A percentile compares a stretch with the other conserved stretches of the same genome.
Conservation (phyloP, 257 asterid species). For the Jacaranda copaia region DNA sequence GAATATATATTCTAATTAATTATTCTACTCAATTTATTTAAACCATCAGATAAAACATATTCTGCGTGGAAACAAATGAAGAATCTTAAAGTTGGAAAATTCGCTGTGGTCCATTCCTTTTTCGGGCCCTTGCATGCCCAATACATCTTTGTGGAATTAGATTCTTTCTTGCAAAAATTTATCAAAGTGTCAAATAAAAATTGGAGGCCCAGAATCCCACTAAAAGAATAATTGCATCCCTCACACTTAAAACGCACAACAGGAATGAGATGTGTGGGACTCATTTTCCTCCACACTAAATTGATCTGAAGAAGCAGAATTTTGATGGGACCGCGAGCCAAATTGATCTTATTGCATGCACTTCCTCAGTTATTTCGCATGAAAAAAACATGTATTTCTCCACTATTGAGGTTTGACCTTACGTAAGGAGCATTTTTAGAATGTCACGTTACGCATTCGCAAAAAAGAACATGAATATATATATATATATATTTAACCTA, state of each 20-base stretch:
- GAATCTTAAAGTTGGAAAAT: conserved; percentile 10
- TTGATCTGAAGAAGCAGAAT: background rate
- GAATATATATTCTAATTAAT: too few species aligned
- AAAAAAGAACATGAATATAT: background rate
- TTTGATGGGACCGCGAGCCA: conserved; percentile 9
- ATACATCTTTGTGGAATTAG: conserved; percentile 27
- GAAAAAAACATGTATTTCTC: background rate
- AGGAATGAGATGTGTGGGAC: conserved; percentile 13
- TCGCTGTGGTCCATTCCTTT: conserved; percentile 15
- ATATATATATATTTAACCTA: too few species aligned
- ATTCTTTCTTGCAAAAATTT: background rate
- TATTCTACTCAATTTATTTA: background rate
- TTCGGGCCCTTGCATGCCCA: background rate
- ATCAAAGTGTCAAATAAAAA: conserved; percentile 6
- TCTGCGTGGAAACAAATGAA: background rate
- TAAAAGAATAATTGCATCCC: conserved; percentile 17
- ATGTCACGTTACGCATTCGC: background rate
- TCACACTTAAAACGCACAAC: background rate
- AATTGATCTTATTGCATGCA: background rate
- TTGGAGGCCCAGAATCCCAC: conserved; percentile 34
- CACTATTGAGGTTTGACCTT: background rate
- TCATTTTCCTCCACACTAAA: conserved; percentile 6
- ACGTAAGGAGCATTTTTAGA: background rate
- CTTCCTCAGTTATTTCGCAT: conserved; percentile 16
- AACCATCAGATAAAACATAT: background rate